Evolutionary conservation across 1,139 yeast genomes (phyloP).

Genomic region (Saccharomyces hybrid): DNA sequence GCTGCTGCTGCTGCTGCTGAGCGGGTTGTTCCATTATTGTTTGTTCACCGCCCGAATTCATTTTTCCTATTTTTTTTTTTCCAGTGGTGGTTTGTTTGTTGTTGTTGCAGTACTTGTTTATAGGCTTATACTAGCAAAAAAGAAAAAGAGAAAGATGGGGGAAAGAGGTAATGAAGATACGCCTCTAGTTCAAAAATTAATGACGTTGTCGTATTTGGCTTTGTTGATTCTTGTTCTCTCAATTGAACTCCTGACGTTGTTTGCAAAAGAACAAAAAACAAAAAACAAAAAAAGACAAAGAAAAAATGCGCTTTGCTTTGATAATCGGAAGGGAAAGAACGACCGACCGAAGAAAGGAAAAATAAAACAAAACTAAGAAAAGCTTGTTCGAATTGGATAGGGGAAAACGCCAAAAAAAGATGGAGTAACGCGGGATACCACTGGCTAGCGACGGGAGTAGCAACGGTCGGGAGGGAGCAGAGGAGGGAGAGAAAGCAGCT

Average conservation of each 20-base stretch:
- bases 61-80: background rate
- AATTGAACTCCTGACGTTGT: conserved; percentile 1
- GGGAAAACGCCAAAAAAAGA: conserved; percentile 1
- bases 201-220: background rate
- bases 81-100: background rate
- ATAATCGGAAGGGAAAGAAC: background rate
- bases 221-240: background rate
- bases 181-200: background rate
- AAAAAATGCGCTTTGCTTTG: conserved; percentile 1
- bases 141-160: background rate
- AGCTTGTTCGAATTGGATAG: background rate
- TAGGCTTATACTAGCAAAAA: background rate
- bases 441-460: conserved; percentile 1
- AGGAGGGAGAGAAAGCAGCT: background rate
- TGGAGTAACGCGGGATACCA: background rate
- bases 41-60: conserved; percentile 1
- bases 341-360: background rate
- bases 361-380: background rate
- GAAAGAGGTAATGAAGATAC: background rate
- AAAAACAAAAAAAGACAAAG: background rate
- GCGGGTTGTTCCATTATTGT: conserved; percentile 2
- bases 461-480: background rate
- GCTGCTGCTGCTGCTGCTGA: too few relatives aligned
- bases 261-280: background rate
- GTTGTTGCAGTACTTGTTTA: background rate